phyloP scores from a whole-genome alignment of 768 basidiomycete genomes.

The Dendrothele bispora region DNA sequence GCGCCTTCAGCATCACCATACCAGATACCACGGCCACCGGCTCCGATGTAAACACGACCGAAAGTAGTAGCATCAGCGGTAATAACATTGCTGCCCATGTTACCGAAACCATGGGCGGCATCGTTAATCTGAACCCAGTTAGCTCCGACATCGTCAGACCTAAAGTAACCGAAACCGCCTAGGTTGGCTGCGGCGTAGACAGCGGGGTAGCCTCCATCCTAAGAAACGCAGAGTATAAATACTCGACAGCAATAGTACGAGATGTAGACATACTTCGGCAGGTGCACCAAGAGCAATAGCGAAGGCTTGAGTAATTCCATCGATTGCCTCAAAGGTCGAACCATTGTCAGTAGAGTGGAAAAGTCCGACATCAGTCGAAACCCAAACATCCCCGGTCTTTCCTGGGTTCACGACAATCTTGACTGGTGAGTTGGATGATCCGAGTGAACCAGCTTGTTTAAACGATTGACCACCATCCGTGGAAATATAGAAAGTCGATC shows the following conservation, averaged over 20 bases:
- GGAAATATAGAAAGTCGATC: constrained; percentile 35
- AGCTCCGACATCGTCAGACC: constrained; percentile 54
- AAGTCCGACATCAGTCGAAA: constrained; percentile 39
- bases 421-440: constrained; percentile 28
- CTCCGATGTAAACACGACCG: constrained; percentile 41
- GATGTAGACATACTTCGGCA: constrained; percentile 29
- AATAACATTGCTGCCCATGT: constrained; percentile 43
- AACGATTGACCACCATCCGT: constrained; percentile 27
- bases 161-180: constrained; percentile 49
- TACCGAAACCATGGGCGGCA: constrained; percentile 56
- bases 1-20: constrained; percentile 18
- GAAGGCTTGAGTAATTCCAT: constrained; percentile 53
- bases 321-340: constrained; percentile 44
- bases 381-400: constrained; percentile 37
- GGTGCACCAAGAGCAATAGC: constrained; percentile 59
- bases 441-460: neutral
- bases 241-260: constrained; percentile 27
- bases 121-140: constrained; percentile 65
- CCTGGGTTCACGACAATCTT: constrained; percentile 34
- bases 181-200: constrained; percentile 56
- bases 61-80: constrained; percentile 37
- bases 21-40: constrained; percentile 36
- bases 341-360: constrained; percentile 60
- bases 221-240: neutral
- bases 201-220: constrained; percentile 49